A percentile compares a stretch with the other conserved stretches of the same genome.
These are phyloP conservation scores for Mortierella sp. DNA, from an alignment of 371 early-diverging fungal species.

Conservation along the genomic window DNA sequence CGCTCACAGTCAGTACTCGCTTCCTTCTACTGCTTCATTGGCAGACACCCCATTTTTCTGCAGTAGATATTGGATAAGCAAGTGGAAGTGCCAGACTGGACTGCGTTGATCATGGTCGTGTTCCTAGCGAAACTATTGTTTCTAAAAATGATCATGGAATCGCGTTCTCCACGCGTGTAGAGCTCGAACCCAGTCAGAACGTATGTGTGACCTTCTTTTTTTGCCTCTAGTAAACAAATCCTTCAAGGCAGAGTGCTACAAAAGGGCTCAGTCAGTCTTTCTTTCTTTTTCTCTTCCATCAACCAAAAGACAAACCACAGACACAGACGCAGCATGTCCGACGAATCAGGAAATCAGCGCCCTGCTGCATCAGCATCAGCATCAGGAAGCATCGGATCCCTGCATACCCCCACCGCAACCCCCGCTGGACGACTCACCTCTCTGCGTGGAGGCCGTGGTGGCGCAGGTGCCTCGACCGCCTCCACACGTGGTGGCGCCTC, in stretches of 20 bases:
- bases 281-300: background rate
- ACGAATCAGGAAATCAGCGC: slow-evolving; percentile 12
- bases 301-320: slow-evolving; percentile 13
- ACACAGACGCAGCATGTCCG: slow-evolving; percentile 13
- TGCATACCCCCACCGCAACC: slow-evolving; percentile 41
- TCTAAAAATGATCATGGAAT: background rate
- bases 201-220: slow-evolving; percentile 9
- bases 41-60: background rate
- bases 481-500: slow-evolving; percentile 63
- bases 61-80: background rate
- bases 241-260: background rate
- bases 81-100: background rate
- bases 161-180: slow-evolving; percentile 3
- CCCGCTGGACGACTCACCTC: slow-evolving; percentile 55
- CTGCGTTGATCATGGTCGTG: background rate
- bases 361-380: slow-evolving; percentile 19
- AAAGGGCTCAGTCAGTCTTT: background rate
- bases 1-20: background rate
- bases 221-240: background rate
- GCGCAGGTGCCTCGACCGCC: slow-evolving; percentile 15
- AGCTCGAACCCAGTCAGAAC: no score
- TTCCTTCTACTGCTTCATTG: background rate
- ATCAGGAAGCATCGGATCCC: slow-evolving; percentile 49
- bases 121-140: background rate
- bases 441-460: slow-evolving; percentile 51